Evolutionary conservation across 768 basidiomycete species (phyloP).

Genomic region (Boletus vinaceobasis): DNA sequence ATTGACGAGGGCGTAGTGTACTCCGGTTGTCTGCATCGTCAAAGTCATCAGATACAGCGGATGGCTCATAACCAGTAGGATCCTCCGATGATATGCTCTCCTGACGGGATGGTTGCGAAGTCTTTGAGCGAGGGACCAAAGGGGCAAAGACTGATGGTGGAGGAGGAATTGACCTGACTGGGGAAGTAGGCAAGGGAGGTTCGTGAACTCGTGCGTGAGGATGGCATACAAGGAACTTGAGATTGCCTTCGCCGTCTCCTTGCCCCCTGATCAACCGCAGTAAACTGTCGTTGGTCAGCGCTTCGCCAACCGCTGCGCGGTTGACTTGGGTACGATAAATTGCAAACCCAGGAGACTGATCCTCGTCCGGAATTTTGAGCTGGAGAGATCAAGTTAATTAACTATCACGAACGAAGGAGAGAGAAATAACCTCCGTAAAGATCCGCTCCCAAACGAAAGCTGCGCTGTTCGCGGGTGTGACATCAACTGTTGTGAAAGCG

Average conservation of each 20-base stretch:
- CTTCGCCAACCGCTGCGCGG: conserved; percentile 67
- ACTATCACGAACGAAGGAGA: neutral
- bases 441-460: conserved; percentile 77
- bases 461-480: conserved; percentile 61
- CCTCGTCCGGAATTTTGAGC: conserved; percentile 83
- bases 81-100: conserved; percentile 69
- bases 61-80: conserved; percentile 68
- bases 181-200: conserved; percentile 36
- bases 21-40: conserved; percentile 55
- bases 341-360: conserved; percentile 61
- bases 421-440: conserved; percentile 62
- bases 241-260: conserved; percentile 74
- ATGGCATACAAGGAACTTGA: conserved; percentile 82
- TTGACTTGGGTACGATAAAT: conserved; percentile 91
- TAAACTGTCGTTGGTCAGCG: conserved; percentile 67
- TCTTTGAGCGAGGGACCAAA: conserved; percentile 44
- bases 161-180: conserved; percentile 48
- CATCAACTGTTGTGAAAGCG: conserved; percentile 67
- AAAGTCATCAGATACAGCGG: conserved; percentile 49
- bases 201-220: conserved; percentile 61
- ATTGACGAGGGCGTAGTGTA: conserved; percentile 41
- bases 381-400: conserved; percentile 27
- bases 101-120: conserved; percentile 56
- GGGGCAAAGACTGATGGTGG: conserved; percentile 47
- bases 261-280: conserved; percentile 66